Conservation (phyloP, 768 basidiomycete genomes). For the Postia placenta region DNA sequence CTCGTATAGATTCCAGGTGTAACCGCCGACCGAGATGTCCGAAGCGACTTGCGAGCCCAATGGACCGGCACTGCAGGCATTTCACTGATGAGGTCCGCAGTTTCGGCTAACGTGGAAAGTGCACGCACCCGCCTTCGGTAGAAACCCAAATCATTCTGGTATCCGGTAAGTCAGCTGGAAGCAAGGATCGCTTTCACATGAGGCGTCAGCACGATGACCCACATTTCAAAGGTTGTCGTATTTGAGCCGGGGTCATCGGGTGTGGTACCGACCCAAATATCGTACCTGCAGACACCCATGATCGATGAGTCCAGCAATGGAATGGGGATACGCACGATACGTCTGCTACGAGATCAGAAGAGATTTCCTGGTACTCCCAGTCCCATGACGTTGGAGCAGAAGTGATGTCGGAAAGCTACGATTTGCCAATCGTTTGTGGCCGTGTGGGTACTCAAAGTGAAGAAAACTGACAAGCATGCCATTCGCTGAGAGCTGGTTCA, state of each 20-base stretch:
- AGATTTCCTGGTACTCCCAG: constrained; percentile 43
- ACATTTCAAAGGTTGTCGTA: constrained; percentile 50
- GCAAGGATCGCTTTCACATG: neutral
- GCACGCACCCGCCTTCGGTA: constrained; percentile 42
- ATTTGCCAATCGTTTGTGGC: neutral
- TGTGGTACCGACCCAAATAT: constrained; percentile 46
- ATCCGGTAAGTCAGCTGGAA: no score
- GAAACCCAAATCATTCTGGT: constrained; percentile 57
- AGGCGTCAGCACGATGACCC: constrained; percentile 10
- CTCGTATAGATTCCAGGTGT: constrained; percentile 52
- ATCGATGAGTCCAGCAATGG: neutral
- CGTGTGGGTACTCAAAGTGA: neutral
- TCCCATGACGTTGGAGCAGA: constrained; percentile 45
- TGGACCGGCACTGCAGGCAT: constrained; percentile 40
- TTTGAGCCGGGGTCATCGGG: constrained; percentile 38
- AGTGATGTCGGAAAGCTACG: constrained; percentile 34
- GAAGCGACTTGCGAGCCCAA: constrained; percentile 43
- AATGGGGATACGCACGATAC: constrained; percentile 34
- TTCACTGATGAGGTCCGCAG: neutral
- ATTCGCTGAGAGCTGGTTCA: constrained; percentile 18
- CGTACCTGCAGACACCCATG: constrained; percentile 36
- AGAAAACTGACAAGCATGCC: neutral
- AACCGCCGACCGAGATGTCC: constrained; percentile 36
- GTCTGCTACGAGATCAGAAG: constrained; percentile 44
- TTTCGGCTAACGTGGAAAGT: neutral